A percentile compares a stretch with the other conserved stretches of the same genome.
Conservation (phyloP, 495 filamentous ascomycete species). For the Acidomyces sp. region DNA sequence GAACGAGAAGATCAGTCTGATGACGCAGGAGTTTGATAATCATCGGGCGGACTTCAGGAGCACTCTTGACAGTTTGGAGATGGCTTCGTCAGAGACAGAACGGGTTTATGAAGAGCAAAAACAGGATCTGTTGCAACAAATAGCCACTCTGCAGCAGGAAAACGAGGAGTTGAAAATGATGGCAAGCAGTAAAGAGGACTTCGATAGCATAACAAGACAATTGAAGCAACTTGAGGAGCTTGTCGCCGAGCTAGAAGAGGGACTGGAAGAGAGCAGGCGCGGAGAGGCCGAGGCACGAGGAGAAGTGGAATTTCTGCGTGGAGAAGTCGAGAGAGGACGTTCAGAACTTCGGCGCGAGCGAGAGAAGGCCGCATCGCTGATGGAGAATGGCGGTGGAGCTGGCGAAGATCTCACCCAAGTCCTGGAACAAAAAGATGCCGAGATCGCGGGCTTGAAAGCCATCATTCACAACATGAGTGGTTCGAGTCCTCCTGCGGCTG, state of each 20-base stretch:
- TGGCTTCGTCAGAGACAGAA: conserved; percentile 92
- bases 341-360: conserved; percentile 77
- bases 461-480: conserved; percentile 86
- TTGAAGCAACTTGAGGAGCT: conserved; percentile 91
- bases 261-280: conserved; percentile 83
- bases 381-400: conserved; percentile 31
- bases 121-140: conserved; percentile 75
- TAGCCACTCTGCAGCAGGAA: conserved; percentile 65
- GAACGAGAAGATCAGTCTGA: conserved; percentile 85
- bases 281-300: conserved; percentile 95
- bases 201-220: conserved; percentile 78
- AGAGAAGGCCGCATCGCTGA: conserved; percentile 65
- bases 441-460: conserved; percentile 90
- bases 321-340: conserved; percentile 88
- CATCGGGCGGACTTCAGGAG: conserved; percentile 93
- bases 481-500: not conserved
- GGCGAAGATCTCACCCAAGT: conserved; percentile 43
- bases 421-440: conserved; percentile 87
- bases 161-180: conserved; percentile 37
- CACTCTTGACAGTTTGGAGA: conserved; percentile 90
- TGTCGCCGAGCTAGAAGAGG: conserved; percentile 92
- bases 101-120: conserved; percentile 91
- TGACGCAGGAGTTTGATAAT: conserved; percentile 88
- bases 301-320: conserved; percentile 90
- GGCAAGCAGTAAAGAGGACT: conserved; percentile 40